These are phyloP conservation scores for Myxozyma melibiosi DNA, from an alignment of 805 yeast species.

Conservation along the genomic window DNA sequence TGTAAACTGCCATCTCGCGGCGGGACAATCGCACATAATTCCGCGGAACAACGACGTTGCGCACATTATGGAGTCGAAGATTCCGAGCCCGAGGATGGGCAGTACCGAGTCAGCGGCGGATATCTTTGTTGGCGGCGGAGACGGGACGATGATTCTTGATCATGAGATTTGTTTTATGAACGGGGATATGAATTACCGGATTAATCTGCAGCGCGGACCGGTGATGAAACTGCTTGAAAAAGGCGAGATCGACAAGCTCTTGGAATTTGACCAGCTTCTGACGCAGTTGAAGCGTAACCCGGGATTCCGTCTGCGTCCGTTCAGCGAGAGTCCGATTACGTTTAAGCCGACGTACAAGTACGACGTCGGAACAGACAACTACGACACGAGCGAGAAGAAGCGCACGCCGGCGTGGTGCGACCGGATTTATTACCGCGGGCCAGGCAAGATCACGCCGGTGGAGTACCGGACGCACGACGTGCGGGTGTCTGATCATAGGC, in stretches of 20 bases:
- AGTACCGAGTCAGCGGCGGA: constrained; percentile 15
- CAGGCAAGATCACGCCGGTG: constrained; percentile 54
- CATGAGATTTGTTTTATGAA: constrained; percentile 86
- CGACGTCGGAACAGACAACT: constrained; percentile 77
- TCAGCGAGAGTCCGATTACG: constrained; percentile 73
- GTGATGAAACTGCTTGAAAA: constrained; percentile 60
- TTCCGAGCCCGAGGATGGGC: constrained; percentile 44
- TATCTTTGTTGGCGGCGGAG: constrained; percentile 44
- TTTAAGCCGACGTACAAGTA: constrained; percentile 94
- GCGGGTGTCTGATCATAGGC: constrained; percentile 84
- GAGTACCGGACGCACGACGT: constrained; percentile 63
- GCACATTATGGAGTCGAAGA: constrained; percentile 55
- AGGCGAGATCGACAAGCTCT: constrained; percentile 54
- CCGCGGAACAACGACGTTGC: constrained; percentile 88
- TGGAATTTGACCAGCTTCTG: constrained; percentile 76
- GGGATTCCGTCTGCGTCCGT: constrained; percentile 62
- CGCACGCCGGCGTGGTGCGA: constrained; percentile 99
- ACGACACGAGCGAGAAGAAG: constrained; percentile 89
- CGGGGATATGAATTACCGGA: constrained; percentile 92
- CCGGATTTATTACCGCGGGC: constrained; percentile 67
- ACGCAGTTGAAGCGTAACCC: constrained; percentile 78
- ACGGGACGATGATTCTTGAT: constrained; percentile 60
- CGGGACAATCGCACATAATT: constrained; percentile 77
- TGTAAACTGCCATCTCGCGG: constrained; percentile 87
- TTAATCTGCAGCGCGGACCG: constrained; percentile 67